These are phyloP conservation scores for Leucosporidium creatinivorum DNA, from an alignment of 768 basidiomycete genomes.

Conservation along the genomic window DNA sequence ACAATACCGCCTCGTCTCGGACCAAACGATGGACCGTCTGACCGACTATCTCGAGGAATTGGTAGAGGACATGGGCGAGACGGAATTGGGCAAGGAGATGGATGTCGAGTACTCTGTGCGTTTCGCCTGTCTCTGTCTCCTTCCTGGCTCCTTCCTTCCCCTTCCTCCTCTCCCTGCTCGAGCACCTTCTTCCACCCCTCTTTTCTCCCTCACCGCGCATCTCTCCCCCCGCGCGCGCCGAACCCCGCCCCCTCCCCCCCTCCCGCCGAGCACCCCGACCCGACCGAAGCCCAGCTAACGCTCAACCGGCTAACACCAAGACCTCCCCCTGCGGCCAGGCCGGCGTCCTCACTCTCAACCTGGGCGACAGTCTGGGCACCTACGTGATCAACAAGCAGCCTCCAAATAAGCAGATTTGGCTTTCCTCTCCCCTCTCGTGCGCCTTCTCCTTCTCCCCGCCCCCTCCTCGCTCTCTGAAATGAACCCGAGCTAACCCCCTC, in stretches of 20 bases:
- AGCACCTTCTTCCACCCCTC: no score
- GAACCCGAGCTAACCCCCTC: no score
- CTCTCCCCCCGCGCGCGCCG: not conserved
- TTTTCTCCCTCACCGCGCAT: slow-evolving; percentile 35
- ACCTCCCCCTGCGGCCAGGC: slow-evolving; percentile 50
- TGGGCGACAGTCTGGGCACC: slow-evolving; percentile 63
- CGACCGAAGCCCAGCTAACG: no score
- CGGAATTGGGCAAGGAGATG: slow-evolving; percentile 48
- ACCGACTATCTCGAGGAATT: slow-evolving; percentile 67
- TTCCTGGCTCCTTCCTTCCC: not conserved
- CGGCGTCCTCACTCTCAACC: slow-evolving; percentile 76
- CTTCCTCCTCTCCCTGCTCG: no score
- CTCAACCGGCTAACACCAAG: no score
- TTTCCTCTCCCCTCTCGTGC: slow-evolving; percentile 79
- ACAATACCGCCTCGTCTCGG: slow-evolving; percentile 64
- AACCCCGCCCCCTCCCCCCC: no score
- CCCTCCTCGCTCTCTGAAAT: not conserved
- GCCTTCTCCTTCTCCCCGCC: slow-evolving; percentile 21
- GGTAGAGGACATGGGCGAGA: slow-evolving; percentile 51
- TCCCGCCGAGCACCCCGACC: no score
- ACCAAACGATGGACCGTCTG: slow-evolving; percentile 66
- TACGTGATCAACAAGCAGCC: slow-evolving; percentile 98
- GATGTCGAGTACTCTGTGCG: slow-evolving; percentile 83
- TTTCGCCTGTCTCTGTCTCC: not conserved
- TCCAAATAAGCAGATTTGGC: slow-evolving; percentile 94